Base-by-base conservation (phyloP, 1,284 basidiomycete genomes). In the Microbotryum intermedium region DNA sequence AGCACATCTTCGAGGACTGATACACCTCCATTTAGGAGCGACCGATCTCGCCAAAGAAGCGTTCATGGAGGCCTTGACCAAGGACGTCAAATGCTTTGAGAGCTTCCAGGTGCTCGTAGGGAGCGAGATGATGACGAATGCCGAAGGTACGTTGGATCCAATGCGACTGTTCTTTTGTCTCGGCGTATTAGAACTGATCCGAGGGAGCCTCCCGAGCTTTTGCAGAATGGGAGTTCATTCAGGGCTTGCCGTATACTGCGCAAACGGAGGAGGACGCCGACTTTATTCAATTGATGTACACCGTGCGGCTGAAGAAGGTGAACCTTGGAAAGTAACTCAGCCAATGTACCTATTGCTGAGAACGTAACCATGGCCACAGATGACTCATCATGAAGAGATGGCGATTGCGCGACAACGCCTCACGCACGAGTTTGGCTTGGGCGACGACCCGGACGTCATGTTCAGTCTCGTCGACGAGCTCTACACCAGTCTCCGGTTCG, bases 71-170 rank as follows among this genome's bases (percentile, higher is more conserved):
- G 93, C 95, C 1, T 80, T 99, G 18, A 82, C 86, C 0, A 79
- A 97, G 16, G 95, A 99, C 70, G 90, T 98, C 28, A 97, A 97
- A 75, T 97, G 94, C 74, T 98, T 92, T 72, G 95, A 98, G 67
- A 87, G 91, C 1, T 98, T 97, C 71, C 83, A 88, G 57, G 87
- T 93, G 64, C 81, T 99, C 7, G 80, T 97, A 23, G 86, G 85
- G 46, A 88, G 91, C 2, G 88, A 93, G 72, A 92, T 95, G 89
- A 88, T 97, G 86, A 83, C 86, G 18, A 83, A 85, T 1, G 84
- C 90, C 62, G 93, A 97, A 82, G 91, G 91, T 90, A 59, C 51
- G 78, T 72, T 39, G 34, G 34, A 18, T 11, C 34, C 11, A 16
- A 39, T 16, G 34, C 13, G 34, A 39, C 11, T 3, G 43, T 29